Conservation (phyloP, 1,284 basidiomycete genomes). For the Ustilago curta region DNA sequence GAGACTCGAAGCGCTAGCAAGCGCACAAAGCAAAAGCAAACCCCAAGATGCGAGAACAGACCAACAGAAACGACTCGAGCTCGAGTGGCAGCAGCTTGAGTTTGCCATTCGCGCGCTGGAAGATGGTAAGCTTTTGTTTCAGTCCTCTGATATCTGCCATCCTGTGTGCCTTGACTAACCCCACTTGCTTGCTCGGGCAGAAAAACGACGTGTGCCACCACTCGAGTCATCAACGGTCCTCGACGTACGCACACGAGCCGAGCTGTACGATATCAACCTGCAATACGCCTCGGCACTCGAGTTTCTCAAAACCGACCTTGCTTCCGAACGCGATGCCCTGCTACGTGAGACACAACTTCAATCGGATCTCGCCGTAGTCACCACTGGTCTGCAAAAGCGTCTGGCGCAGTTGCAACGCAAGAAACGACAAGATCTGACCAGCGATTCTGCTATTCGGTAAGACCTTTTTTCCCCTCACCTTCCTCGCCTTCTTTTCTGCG, state of each 20-base stretch:
- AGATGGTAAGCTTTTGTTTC: slow-evolving; percentile 26
- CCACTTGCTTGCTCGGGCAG: not conserved
- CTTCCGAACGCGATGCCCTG: slow-evolving; percentile 29
- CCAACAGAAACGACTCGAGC: slow-evolving; percentile 17
- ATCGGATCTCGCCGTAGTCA: slow-evolving; percentile 28
- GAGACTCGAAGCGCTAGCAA: slow-evolving; percentile 23
- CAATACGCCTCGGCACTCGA: slow-evolving; percentile 33
- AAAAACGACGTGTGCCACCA: slow-evolving; percentile 22
- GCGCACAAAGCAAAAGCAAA: not conserved
- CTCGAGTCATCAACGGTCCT: slow-evolving; percentile 29
- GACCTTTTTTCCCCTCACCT: slow-evolving; percentile 6
- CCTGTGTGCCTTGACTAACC: not conserved
- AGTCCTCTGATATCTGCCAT: too few relatives aligned
- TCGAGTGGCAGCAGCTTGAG: slow-evolving; percentile 48
- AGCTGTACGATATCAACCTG: slow-evolving; percentile 31
- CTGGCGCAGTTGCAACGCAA: slow-evolving; percentile 28
- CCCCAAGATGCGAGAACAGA: not conserved
- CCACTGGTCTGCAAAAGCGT: slow-evolving; percentile 21
- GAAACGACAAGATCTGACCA: slow-evolving; percentile 21
- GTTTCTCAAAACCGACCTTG: slow-evolving; percentile 19
- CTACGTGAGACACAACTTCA: slow-evolving; percentile 32
- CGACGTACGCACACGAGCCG: slow-evolving; percentile 36
- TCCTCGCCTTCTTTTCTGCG: not conserved
- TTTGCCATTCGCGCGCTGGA: slow-evolving; percentile 33
- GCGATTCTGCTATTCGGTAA: slow-evolving; percentile 29